These are phyloP conservation scores for Sugiyamaella smithiae DNA, from an alignment of 805 yeast species.

Conservation along the genomic window DNA sequence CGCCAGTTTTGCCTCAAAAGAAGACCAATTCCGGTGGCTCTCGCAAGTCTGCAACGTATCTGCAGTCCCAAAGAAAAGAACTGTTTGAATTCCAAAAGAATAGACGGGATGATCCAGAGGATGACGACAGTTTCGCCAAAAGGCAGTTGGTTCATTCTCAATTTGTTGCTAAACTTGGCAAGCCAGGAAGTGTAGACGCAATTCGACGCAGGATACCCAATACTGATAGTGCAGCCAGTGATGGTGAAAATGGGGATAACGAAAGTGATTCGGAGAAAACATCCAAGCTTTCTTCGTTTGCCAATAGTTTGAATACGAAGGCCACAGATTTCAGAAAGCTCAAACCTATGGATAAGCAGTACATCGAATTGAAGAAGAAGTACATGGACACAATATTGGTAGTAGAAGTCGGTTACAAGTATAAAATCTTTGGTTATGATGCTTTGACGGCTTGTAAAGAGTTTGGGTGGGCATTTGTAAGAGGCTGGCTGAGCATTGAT, in stretches of 20 bases:
- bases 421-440: slow-evolving; percentile 81
- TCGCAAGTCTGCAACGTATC: neutral
- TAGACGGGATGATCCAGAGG: neutral
- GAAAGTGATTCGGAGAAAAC: slow-evolving; percentile 1
- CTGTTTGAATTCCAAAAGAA: neutral
- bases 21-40: too few relatives aligned
- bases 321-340: slow-evolving; percentile 32
- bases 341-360: slow-evolving; percentile 82
- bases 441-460: slow-evolving; percentile 67
- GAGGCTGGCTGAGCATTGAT: slow-evolving; percentile 60
- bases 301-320: neutral
- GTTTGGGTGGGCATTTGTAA: slow-evolving; percentile 58
- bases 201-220: neutral
- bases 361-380: slow-evolving; percentile 56
- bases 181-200: slow-evolving; percentile 18
- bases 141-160: neutral
- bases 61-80: neutral
- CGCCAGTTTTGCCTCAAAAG: too few relatives aligned
- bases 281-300: neutral
- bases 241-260: slow-evolving; percentile 1
- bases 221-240: neutral
- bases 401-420: slow-evolving; percentile 90
- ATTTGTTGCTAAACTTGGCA: slow-evolving; percentile 13
- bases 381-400: slow-evolving; percentile 71
- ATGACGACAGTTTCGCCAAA: neutral